A percentile compares a stretch with the other conserved stretches of the same genome.
phyloP scores from a whole-genome alignment of 148 eudicot genomes.

The Chenopodium formosanum region DNA sequence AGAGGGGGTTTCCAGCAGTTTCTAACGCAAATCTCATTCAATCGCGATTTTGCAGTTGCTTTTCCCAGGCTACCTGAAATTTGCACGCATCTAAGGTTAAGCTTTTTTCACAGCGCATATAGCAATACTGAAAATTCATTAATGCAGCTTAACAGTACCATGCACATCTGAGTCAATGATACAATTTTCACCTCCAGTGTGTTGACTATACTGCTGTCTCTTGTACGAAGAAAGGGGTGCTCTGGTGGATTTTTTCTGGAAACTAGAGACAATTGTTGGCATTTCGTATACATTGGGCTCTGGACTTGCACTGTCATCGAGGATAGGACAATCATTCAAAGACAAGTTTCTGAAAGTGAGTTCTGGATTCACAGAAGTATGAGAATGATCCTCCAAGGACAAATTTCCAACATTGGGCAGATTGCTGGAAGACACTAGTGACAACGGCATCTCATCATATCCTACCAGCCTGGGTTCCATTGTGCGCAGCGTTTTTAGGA shows the following conservation, averaged over 20 bases:
- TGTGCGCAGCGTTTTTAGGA: constrained; percentile 45
- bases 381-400: constrained; percentile 37
- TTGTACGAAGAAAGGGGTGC: constrained; percentile 25
- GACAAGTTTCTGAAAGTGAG: constrained; percentile 21
- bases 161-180: constrained; percentile 20
- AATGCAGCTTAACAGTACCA: constrained; percentile 13
- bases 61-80: constrained; percentile 40
- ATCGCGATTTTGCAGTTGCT: constrained; percentile 46
- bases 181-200: constrained; percentile 7
- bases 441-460: constrained; percentile 64
- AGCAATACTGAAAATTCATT: background rate
- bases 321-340: constrained; percentile 24
- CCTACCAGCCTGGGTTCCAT: constrained; percentile 73
- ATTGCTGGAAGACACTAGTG: constrained; percentile 36
- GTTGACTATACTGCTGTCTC: constrained; percentile 21
- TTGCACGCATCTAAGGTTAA: background rate
- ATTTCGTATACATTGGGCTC: constrained; percentile 3
- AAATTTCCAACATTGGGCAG: constrained; percentile 19
- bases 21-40: constrained; percentile 66
- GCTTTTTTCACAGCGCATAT: background rate
- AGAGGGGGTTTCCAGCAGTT: constrained; percentile 76
- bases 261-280: constrained; percentile 2
- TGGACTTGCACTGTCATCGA: constrained; percentile 19
- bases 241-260: constrained; percentile 17
- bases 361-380: constrained; percentile 23